Percentiles rank a stretch among this genome's conserved stretches.
These are phyloP conservation scores for Firmiana major DNA, from an alignment of 345 rosid genomes.

Conservation along the genomic window DNA sequence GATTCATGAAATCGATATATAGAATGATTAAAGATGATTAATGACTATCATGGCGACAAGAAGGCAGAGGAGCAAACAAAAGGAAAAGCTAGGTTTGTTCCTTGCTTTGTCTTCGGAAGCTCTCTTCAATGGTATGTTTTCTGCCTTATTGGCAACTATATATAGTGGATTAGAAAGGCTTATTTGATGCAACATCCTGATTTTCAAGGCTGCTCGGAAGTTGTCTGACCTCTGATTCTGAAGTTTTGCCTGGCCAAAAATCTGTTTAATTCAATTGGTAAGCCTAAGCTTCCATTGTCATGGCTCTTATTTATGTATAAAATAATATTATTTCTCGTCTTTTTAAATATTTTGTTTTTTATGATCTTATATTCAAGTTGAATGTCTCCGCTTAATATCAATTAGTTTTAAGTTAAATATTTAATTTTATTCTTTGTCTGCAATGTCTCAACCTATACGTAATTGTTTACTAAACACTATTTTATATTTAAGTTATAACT, in stretches of 20 bases:
- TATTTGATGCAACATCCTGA: neutral
- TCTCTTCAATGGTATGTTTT: neutral
- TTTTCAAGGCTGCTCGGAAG: neutral
- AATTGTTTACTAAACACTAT: too few relatives aligned
- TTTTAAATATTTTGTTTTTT: too few relatives aligned
- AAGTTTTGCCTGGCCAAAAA: neutral
- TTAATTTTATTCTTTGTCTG: too few relatives aligned
- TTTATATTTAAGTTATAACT: too few relatives aligned
- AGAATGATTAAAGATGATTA: neutral
- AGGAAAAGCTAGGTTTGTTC: neutral
- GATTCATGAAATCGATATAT: neutral
- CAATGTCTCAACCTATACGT: too few relatives aligned
- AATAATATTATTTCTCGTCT: too few relatives aligned
- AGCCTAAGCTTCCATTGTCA: too few relatives aligned
- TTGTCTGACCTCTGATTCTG: neutral
- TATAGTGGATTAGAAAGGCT: neutral
- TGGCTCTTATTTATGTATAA: too few relatives aligned
- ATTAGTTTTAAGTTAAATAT: too few relatives aligned
- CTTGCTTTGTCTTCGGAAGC: neutral
- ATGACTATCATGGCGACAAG: neutral
- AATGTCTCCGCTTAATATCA: too few relatives aligned
- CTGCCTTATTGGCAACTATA: neutral
- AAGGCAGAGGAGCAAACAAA: neutral
- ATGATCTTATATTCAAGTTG: too few relatives aligned
- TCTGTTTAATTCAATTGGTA: neutral